Conservation (phyloP, 805 yeast species). For the Saccharomyces eubayanus region DNA sequence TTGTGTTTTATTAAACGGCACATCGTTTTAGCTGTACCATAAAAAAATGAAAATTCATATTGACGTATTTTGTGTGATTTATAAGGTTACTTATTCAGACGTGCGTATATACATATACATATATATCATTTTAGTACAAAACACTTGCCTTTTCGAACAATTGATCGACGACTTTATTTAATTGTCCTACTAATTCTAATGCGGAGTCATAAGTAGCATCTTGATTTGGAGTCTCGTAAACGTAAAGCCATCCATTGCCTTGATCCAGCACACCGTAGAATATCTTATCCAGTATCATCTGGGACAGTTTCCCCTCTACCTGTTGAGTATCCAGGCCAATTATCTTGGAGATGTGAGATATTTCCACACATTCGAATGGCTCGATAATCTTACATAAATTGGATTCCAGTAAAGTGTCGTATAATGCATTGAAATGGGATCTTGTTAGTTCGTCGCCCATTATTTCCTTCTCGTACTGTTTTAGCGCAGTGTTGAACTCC, state of each 20-base stretch:
- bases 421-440: slow-evolving; percentile 84
- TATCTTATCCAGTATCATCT: slow-evolving; percentile 93
- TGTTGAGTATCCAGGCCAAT: slow-evolving; percentile 82
- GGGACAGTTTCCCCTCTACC: slow-evolving; percentile 89
- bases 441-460: slow-evolving; percentile 82
- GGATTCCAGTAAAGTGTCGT: slow-evolving; percentile 87
- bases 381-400: slow-evolving; percentile 90
- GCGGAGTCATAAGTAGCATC: slow-evolving; percentile 87
- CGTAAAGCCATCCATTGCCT: slow-evolving; percentile 94
- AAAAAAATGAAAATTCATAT: not conserved
- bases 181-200: slow-evolving; percentile 74
- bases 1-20: not conserved
- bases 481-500: slow-evolving; percentile 81
- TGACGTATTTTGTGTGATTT: not conserved
- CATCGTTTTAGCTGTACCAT: not conserved
- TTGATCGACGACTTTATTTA: slow-evolving; percentile 82
- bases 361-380: slow-evolving; percentile 93
- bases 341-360: slow-evolving; percentile 75
- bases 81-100: not conserved
- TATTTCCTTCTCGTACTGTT: slow-evolving; percentile 62
- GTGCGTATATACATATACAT: slow-evolving; percentile 1
- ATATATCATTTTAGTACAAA: slow-evolving; percentile 42
- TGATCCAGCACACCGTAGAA: slow-evolving; percentile 95
- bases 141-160: slow-evolving; percentile 89
- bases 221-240: slow-evolving; percentile 79